phyloP scores from a whole-genome alignment of 2,329 filamentous ascomycete genomes.

The Penicillium polonicum region DNA sequence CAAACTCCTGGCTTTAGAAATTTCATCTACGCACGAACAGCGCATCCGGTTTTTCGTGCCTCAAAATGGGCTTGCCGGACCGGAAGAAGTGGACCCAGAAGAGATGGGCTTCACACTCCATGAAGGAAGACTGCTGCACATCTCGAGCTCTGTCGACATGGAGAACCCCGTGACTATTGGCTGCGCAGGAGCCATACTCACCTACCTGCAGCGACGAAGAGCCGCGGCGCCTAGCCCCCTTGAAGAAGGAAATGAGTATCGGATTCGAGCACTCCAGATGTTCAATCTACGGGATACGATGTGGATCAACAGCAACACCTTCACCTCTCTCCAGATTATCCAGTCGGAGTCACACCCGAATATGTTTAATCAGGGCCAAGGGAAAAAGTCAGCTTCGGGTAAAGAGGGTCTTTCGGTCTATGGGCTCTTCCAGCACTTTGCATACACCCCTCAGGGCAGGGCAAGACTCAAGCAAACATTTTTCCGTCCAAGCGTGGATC shows the following conservation, averaged over 20 bases:
- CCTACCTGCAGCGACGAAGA: conserved; percentile 69
- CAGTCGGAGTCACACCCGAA: conserved; percentile 81
- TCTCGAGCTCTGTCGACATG: conserved; percentile 70
- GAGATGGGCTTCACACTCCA: conserved; percentile 52
- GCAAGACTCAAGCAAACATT: conserved; percentile 73
- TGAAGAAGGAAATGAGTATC: conserved; percentile 43
- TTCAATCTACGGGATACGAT: conserved; percentile 67
- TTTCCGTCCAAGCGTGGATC: conserved; percentile 70
- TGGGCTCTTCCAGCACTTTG: conserved; percentile 73
- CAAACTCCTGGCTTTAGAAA: conserved; percentile 61
- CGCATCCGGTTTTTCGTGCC: conserved; percentile 61
- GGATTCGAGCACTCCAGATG: conserved; percentile 67
- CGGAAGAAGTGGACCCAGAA: conserved; percentile 40
- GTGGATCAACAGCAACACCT: conserved; percentile 78
- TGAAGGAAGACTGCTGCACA: conserved; percentile 64
- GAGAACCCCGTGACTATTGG: conserved; percentile 73
- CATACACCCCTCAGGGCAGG: conserved; percentile 77
- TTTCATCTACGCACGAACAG: conserved; percentile 50
- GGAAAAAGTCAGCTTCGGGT: conserved; percentile 58
- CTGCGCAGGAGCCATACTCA: conserved; percentile 84
- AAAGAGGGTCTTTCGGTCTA: conserved; percentile 85
- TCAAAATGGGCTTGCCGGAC: conserved; percentile 52
- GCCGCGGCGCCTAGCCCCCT: conserved; percentile 57
- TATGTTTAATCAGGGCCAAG: conserved; percentile 70
- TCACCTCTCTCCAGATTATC: conserved; percentile 80